A percentile compares a stretch with the other conserved stretches of the same genome.
Conservation (phyloP, 768 basidiomycete genomes). For the Rhodotorula graminis region DNA sequence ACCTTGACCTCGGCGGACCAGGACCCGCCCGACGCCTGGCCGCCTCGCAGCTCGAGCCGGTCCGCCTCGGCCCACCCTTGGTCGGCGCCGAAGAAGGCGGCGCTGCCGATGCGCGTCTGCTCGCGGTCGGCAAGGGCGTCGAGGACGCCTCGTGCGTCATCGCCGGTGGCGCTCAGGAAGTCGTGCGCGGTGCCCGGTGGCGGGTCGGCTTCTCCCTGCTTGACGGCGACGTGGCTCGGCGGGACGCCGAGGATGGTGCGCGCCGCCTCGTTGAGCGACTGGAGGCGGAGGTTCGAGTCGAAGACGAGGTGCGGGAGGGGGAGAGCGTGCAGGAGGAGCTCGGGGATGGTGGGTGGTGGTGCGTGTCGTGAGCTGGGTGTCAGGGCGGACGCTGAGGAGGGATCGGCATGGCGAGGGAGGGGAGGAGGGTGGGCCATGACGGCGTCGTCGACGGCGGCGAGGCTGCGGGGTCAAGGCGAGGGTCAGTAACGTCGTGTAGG, state of each 20-base stretch:
- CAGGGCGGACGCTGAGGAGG: not conserved
- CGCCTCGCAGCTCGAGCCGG: constrained; percentile 1
- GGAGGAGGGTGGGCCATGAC: not conserved
- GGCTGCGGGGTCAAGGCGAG: no score
- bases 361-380: not conserved
- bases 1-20: constrained; percentile 24
- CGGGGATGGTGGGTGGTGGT: no score
- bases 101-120: not conserved
- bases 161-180: constrained; percentile 10
- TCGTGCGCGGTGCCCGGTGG: not conserved
- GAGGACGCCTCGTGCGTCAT: constrained; percentile 8
- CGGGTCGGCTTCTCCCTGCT: not conserved
- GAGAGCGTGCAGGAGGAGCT: not conserved
- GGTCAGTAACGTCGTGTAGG: no score
- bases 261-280: not conserved
- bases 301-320: constrained; percentile 15
- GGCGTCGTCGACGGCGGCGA: no score
- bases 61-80: constrained; percentile 14
- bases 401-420: constrained; percentile 4
- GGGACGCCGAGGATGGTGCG: constrained; percentile 4
- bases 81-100: not conserved
- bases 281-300: not conserved
- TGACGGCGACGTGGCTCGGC: not conserved
- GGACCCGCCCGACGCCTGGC: not conserved
- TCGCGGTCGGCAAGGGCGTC: not conserved